Conservation (phyloP, 139 green algal genomes). For the Monoraphidium neglectum region DNA sequence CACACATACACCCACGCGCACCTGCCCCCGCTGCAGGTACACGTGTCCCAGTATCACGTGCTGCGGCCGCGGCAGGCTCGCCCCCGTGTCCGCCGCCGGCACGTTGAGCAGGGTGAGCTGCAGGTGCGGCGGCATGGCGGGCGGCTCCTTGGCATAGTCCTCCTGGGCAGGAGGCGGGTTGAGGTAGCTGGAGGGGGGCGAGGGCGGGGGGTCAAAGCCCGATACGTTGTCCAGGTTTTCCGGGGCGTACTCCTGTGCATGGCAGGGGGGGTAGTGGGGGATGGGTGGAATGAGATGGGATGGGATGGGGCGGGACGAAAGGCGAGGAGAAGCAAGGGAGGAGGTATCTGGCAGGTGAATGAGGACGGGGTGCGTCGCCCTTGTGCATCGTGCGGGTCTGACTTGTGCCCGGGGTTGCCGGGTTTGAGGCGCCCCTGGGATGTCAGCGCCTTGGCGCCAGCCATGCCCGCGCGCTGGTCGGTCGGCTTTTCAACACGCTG, state of each 20-base stretch:
- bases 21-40: conserved; percentile 80
- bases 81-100: conserved; percentile 53
- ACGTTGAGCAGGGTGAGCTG: conserved; percentile 98
- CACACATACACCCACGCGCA: conserved; percentile 19
- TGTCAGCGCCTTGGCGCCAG: too few species aligned
- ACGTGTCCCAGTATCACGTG: conserved; percentile 98
- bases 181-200: conserved; percentile 86
- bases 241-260: conserved; percentile 92
- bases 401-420: too few species aligned
- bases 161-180: conserved; percentile 67
- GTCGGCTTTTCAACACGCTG: too few species aligned
- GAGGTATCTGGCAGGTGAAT: too few species aligned
- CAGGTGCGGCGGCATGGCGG: conserved; percentile 90
- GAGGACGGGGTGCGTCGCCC: conserved; percentile 78
- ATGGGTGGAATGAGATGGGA: too few species aligned
- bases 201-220: conserved; percentile 92
- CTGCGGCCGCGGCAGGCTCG: conserved; percentile 89
- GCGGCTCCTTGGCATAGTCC: conserved; percentile 97
- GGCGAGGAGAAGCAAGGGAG: too few species aligned
- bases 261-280: too few species aligned
- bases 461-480: too few species aligned
- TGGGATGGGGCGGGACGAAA: too few species aligned
- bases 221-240: conserved; percentile 94
- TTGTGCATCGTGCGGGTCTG: too few species aligned
- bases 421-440: too few species aligned